Evolutionary conservation across 2,329 filamentous ascomycete species (phyloP).

Genomic region (Rutstroemia sp.): DNA sequence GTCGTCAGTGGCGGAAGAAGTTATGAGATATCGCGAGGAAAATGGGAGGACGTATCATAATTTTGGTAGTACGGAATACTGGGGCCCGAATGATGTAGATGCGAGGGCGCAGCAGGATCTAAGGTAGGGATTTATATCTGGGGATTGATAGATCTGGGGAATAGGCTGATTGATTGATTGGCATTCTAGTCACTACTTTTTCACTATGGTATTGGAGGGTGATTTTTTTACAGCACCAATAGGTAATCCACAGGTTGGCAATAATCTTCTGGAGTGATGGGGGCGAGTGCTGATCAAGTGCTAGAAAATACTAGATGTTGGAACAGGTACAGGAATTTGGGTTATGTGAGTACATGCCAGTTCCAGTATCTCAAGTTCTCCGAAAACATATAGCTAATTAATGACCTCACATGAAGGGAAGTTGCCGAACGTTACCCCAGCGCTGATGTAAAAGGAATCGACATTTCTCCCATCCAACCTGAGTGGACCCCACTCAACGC

Average conservation of each 20-base stretch:
- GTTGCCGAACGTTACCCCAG: background rate
- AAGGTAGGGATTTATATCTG: background rate
- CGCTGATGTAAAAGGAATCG: background rate
- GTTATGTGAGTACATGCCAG: background rate
- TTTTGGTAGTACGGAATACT: background rate
- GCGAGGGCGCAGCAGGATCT: background rate
- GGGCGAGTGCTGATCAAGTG: background rate
- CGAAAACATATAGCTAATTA: too few species aligned
- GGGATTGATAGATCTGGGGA: background rate
- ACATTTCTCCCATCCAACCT: background rate
- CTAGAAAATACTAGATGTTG: background rate
- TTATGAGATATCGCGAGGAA: background rate
- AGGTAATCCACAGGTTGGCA: background rate
- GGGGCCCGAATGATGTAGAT: background rate
- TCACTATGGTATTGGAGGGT: background rate
- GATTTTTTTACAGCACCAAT: background rate
- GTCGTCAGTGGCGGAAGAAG: background rate
- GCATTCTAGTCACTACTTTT: background rate
- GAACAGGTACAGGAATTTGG: background rate
- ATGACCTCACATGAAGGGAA: background rate
- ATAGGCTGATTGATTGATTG: too few species aligned
- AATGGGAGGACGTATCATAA: background rate
- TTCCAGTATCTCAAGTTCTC: too few species aligned
- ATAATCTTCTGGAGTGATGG: background rate
- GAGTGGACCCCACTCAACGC: background rate